Base-by-base conservation (phyloP, 2,329 filamentous ascomycete genomes). In the Pseudocercospora fijiensis region DNA sequence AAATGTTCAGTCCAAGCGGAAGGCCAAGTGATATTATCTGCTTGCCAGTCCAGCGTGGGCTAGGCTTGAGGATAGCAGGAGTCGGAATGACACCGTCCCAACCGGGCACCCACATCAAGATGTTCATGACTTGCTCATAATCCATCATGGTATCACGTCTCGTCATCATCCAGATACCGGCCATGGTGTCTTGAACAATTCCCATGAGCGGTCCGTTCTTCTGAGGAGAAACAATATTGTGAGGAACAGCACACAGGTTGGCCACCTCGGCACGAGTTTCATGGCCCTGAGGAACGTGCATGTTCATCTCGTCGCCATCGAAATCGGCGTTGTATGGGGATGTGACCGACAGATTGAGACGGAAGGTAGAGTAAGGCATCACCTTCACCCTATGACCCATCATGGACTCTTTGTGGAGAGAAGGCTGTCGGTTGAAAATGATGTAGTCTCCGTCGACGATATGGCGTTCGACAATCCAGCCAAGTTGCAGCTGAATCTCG, bases 291-390 rank as follows among this genome's bases (percentile, higher is more conserved):
- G 95, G 96, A 58, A 99, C 96, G 85, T 99, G 95, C 81, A 99
- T 87, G 76, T 99, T 99, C 95, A 99, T 99, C 80, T 99, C 95
- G 77, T 99, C 95, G 80, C 95, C 95, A 75, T 99, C 95, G 80
- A 99, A 99, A 90, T 99, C 95, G 72, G 95, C 95, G 81, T 99
- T 99, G 84, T 99, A 99, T 0, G 95, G 95, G 27, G 93, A 96
- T 0, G 96, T 99, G 74, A 99, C 95, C 0, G 95, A 99, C 71
- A 99, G 79, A 75, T 99, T 99, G 53, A 99, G 85, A 68, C 95
- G 89, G 83, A 99, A 99, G 1, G 95, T 99, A 5, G 95, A 99
- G 78, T 96, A 99, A 2, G 95, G 95, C 93, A 99, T 98, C 65
- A 99, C 95, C 65, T 90, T 89, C 67, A 99, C 95, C 72, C 92